These are phyloP conservation scores for Trametes punicea DNA, from an alignment of 768 basidiomycete genomes.

Conservation along the genomic window DNA sequence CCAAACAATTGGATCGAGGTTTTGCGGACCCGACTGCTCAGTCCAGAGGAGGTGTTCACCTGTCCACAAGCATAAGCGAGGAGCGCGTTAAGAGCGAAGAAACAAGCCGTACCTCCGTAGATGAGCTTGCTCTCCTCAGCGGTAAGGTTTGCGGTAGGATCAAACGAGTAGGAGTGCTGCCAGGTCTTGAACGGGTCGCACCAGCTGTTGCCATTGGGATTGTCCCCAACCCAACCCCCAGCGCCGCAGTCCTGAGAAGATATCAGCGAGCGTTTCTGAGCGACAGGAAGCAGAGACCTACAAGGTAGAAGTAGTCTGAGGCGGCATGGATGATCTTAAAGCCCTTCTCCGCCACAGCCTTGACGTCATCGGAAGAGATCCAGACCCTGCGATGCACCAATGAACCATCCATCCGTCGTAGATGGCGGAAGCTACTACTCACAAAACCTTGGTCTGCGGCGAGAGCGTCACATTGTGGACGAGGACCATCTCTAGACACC, in stretches of 20 bases:
- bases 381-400: conserved; percentile 50
- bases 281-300: conserved; percentile 20
- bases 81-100: not conserved
- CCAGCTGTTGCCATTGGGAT: conserved; percentile 56
- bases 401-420: not conserved
- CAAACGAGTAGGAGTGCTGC: conserved; percentile 70
- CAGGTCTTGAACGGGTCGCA: conserved; percentile 82
- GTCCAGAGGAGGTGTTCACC: conserved; percentile 73
- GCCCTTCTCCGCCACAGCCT: conserved; percentile 56
- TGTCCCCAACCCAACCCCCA: conserved; percentile 66
- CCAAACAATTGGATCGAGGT: conserved; percentile 69
- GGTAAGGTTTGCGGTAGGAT: conserved; percentile 59
- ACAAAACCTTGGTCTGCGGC: conserved; percentile 52
- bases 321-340: conserved; percentile 64
- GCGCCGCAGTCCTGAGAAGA: conserved; percentile 57
- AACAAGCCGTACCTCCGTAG: conserved; percentile 46
- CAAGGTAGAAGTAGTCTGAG: conserved; percentile 78
- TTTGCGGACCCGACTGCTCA: conserved; percentile 66
- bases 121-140: conserved; percentile 49
- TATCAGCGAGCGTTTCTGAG: not conserved
- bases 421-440: conserved; percentile 16
- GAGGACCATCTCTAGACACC: conserved; percentile 33
- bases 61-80: not conserved
- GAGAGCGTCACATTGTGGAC: conserved; percentile 35
- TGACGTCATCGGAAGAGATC: conserved; percentile 63